These are phyloP conservation scores for Calocera viscosa DNA, from an alignment of 768 basidiomycete species.

Conservation along the genomic window DNA sequence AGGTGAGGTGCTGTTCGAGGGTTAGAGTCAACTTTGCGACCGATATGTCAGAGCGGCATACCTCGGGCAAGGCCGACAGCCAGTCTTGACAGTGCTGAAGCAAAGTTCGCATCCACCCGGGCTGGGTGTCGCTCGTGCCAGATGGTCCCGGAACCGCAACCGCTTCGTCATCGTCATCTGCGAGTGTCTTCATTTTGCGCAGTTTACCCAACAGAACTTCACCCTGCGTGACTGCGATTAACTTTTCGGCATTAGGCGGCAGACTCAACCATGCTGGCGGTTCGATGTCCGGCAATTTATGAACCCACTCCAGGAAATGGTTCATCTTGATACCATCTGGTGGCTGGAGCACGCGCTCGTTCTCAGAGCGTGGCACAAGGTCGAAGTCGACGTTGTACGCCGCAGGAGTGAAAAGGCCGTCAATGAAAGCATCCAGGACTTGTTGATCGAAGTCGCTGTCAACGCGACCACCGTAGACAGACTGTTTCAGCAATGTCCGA, in stretches of 20 bases:
- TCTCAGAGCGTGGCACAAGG: conserved; percentile 54
- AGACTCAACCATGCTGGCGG: conserved; percentile 91
- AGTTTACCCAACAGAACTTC: conserved; percentile 69
- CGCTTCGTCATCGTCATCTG: conserved; percentile 71
- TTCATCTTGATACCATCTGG: conserved; percentile 91
- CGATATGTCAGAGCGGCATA: conserved; percentile 29
- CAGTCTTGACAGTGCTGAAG: conserved; percentile 74
- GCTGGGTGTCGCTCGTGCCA: conserved; percentile 53
- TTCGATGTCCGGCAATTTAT: conserved; percentile 77
- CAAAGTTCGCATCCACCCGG: conserved; percentile 88
- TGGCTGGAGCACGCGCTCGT: conserved; percentile 45
- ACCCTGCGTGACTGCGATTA: conserved; percentile 90
- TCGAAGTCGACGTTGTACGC: conserved; percentile 92
- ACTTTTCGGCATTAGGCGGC: conserved; percentile 80
- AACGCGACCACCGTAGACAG: conserved; percentile 86
- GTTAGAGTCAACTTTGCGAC: conserved; percentile 1
- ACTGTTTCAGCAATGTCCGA: conserved; percentile 86
- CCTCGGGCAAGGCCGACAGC: conserved; percentile 62
- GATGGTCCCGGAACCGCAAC: conserved; percentile 40
- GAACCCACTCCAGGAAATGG: conserved; percentile 84
- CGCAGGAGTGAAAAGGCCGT: conserved; percentile 68
- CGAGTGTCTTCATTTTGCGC: conserved; percentile 81
- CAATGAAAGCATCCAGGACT: conserved; percentile 87
- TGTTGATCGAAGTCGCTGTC: conserved; percentile 93
- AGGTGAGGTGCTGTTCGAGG: conserved; percentile 42